Evolutionary conservation across 306 rosid species (phyloP), one percentile per base, ranked within the genome.

Genomic region (Gleditsia sinensis): DNA sequence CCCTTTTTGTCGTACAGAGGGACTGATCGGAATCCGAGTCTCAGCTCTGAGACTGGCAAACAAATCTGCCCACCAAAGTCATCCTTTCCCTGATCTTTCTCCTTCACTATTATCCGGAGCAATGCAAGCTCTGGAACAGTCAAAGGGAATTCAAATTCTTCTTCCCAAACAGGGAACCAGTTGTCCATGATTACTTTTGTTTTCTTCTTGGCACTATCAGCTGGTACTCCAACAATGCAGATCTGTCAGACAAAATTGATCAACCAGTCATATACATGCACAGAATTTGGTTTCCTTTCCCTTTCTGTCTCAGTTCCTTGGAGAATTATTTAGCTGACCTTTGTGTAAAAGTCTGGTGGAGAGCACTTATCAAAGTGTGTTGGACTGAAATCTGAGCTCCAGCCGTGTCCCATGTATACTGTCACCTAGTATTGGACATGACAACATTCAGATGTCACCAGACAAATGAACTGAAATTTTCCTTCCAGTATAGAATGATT

Each of bases 61-160:
- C 97, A 94, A 9, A 90, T 86, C 75, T 91, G 98, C 32, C 98
- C 98, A 1, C 91, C 97, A 75, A 90, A 94, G 61, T 91, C 97
- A 60, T 86, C 93, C 69, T 85, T 91, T 75, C 88, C 96, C 37
- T 82, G 82, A 56, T 94, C 93, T 64, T 86, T 84, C 77, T 94
- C 97, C 57, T 72, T 82, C 3, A 91, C 98, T 83, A 78, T 89
- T 56, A 94, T 78, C 67, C 84, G 81, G n/a, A 94, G 90, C 86
- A 94, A 62, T 5, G 95, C 98, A 37, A 94, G 86, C 83, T 94
- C 96, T 0, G 97, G 98, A 71, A 91, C 84, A 20, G 82, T 88
- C 61, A 94, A 75, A 36, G 85, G 86, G 77, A 87, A 94, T n/a
- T 78, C 80, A 67, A 91, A 91, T 73, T 91, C 98, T 80, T 91